A percentile compares a stretch with the other conserved stretches of the same genome.
phyloP scores from a whole-genome alignment of 129 eudicot species.

The Flaveria linearis region DNA sequence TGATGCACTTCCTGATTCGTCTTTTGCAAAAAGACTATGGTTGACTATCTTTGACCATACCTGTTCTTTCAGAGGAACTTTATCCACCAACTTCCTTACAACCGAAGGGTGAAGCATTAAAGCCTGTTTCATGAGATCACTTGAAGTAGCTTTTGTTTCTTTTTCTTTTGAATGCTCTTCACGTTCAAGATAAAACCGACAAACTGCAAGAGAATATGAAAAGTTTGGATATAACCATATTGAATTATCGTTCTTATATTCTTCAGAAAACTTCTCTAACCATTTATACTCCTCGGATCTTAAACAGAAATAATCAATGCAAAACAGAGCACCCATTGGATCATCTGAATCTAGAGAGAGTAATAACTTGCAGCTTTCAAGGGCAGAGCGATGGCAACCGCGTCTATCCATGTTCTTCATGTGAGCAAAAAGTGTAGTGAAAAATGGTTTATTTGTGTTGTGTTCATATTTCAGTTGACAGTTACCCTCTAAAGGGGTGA shows the following conservation, averaged over 20 bases:
- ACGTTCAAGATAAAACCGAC: constrained; percentile 78
- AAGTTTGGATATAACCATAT: constrained; percentile 85
- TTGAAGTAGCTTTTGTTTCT: constrained; percentile 54
- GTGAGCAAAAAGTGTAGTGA: constrained; percentile 67
- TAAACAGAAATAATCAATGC: constrained; percentile 77
- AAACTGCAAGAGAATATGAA: constrained; percentile 76
- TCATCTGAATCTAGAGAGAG: constrained; percentile 88
- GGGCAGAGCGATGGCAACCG: constrained; percentile 95
- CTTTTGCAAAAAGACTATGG: constrained; percentile 50
- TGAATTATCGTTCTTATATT: constrained; percentile 65
- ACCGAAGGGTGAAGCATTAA: constrained; percentile 93
- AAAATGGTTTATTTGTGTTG: constrained; percentile 68
- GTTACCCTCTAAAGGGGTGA: constrained; percentile 62
- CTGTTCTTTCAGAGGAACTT: constrained; percentile 91
- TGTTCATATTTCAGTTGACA: constrained; percentile 64
- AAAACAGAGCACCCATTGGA: constrained; percentile 77
- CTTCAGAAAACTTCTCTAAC: constrained; percentile 78
- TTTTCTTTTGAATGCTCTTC: constrained; percentile 25
- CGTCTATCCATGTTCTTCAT: constrained; percentile 97
- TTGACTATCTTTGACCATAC: constrained; percentile 58
- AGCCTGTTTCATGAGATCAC: constrained; percentile 89
- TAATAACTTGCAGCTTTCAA: constrained; percentile 80
- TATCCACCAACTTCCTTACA: constrained; percentile 64
- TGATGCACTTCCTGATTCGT: constrained; percentile 63
- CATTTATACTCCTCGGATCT: constrained; percentile 86